A percentile compares a stretch with the other conserved stretches of the same genome.
Conservation (phyloP, 371 early-diverging fungal genomes). For the Lichtheimia corymbifera region DNA sequence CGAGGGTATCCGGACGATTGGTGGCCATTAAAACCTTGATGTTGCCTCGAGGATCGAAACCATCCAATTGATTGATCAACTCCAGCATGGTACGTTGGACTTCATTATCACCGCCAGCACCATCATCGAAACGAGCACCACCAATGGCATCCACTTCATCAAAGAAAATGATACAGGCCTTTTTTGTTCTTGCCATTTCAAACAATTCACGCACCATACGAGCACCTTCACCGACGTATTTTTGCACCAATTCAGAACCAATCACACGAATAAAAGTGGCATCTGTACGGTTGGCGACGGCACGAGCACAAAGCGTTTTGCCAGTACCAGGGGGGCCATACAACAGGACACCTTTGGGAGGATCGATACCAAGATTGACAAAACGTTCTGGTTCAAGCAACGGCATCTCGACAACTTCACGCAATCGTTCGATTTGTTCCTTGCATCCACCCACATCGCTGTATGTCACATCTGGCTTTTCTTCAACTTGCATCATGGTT, state of each 20-base stretch:
- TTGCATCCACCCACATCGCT: slow-evolving; percentile 99
- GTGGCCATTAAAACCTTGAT: slow-evolving; percentile 99
- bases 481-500: slow-evolving; percentile 99
- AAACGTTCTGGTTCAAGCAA: slow-evolving; percentile 99
- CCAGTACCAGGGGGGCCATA: slow-evolving; percentile 99
- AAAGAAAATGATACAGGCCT: slow-evolving; percentile 97
- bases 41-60: slow-evolving; percentile 98
- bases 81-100: slow-evolving; percentile 99
- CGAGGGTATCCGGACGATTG: slow-evolving; percentile 98
- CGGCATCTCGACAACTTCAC: slow-evolving; percentile 99
- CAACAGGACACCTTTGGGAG: slow-evolving; percentile 98
- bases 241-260: slow-evolving; percentile 99
- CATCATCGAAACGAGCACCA: slow-evolving; percentile 88
- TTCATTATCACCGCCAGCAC: slow-evolving; percentile 94
- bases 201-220: slow-evolving; percentile 99
- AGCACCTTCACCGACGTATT: slow-evolving; percentile 99
- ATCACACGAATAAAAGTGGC: slow-evolving; percentile 99
- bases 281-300: slow-evolving; percentile 99
- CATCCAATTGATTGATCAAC: slow-evolving; percentile 99
- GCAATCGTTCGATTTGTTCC: slow-evolving; percentile 99
- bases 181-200: slow-evolving; percentile 94
- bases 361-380: slow-evolving; percentile 99
- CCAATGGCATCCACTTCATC: slow-evolving; percentile 99
- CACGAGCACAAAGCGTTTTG: slow-evolving; percentile 98
- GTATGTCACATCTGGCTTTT: slow-evolving; percentile 99